A percentile compares a stretch with the other conserved stretches of the same genome.
These are phyloP conservation scores for Clarireedia homoeocarpa DNA, from an alignment of 2,329 filamentous ascomycete species.

Conservation along the genomic window DNA sequence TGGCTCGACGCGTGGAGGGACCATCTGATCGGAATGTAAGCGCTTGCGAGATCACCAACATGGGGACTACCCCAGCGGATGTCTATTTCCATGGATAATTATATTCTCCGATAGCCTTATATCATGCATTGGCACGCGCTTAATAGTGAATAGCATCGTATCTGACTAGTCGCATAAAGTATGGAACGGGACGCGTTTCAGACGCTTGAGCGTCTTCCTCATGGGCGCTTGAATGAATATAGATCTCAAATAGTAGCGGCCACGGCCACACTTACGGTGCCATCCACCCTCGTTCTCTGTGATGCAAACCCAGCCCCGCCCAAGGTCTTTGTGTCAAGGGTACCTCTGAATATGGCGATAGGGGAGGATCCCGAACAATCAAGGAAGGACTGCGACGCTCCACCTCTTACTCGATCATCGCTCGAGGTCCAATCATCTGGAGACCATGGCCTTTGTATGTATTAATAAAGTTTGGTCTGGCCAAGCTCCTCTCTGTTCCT, in stretches of 20 bases:
- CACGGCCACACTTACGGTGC: slow-evolving; percentile 21
- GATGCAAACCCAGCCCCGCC: slow-evolving; percentile 79
- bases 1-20: neutral
- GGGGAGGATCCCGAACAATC: slow-evolving; percentile 26
- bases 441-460: slow-evolving; percentile 47
- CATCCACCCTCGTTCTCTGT: slow-evolving; percentile 56
- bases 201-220: too few relatives aligned
- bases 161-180: neutral
- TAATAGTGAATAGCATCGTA: neutral
- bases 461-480: neutral
- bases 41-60: neutral
- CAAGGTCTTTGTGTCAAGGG: slow-evolving; percentile 64
- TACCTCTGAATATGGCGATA: slow-evolving; percentile 52
- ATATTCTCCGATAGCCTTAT: neutral
- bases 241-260: too few relatives aligned
- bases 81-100: neutral
- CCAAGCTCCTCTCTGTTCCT: neutral
- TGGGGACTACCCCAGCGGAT: neutral
- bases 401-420: slow-evolving; percentile 73
- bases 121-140: neutral
- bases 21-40: neutral
- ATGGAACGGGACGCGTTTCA: too few relatives aligned
- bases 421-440: slow-evolving; percentile 56
- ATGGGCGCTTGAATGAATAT: neutral
- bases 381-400: slow-evolving; percentile 52